Conservation (phyloP, 2,329 filamentous ascomycete genomes). For the Fonsecaea pedrosoi region DNA sequence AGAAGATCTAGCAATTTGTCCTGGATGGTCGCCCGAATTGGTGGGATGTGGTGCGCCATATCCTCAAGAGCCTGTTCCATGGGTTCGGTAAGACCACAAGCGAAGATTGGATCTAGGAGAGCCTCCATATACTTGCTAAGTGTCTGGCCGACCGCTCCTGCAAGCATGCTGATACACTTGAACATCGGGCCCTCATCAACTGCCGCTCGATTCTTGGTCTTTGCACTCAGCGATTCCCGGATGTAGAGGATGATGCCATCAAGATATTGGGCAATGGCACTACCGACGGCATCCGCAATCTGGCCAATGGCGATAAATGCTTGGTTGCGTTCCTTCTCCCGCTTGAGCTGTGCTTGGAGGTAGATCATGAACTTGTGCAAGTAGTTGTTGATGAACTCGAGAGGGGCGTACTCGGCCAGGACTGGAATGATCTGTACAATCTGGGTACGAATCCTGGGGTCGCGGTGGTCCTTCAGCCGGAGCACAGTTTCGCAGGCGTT, state of each 20-base stretch:
- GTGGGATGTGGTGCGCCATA: slow-evolving; percentile 98
- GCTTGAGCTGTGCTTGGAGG: slow-evolving; percentile 89
- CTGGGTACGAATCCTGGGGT: slow-evolving; percentile 84
- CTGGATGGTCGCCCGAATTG: slow-evolving; percentile 90
- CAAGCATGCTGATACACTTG: slow-evolving; percentile 95
- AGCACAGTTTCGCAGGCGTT: slow-evolving; percentile 93
- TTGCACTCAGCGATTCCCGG: slow-evolving; percentile 67
- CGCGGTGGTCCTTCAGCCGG: slow-evolving; percentile 90
- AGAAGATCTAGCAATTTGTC: slow-evolving; percentile 93
- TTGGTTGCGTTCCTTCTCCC: slow-evolving; percentile 90
- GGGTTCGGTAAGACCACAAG: slow-evolving; percentile 90
- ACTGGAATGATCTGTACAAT: slow-evolving; percentile 91
- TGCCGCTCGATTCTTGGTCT: slow-evolving; percentile 59
- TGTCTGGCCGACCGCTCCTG: slow-evolving; percentile 92
- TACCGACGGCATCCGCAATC: slow-evolving; percentile 94
- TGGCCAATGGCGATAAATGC: slow-evolving; percentile 96
- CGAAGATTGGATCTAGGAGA: slow-evolving; percentile 93
- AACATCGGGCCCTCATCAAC: slow-evolving; percentile 79
- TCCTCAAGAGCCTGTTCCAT: slow-evolving; percentile 95
- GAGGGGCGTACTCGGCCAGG: slow-evolving; percentile 87
- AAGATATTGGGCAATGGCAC: slow-evolving; percentile 91
- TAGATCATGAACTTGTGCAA: slow-evolving; percentile 98
- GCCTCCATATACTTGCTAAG: slow-evolving; percentile 99
- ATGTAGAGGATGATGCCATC: slow-evolving; percentile 95
- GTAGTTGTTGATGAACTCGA: slow-evolving; percentile 85